Base-by-base conservation (phyloP, 352 stramenopile genomes). In the Halophytophthora polymorphica region DNA sequence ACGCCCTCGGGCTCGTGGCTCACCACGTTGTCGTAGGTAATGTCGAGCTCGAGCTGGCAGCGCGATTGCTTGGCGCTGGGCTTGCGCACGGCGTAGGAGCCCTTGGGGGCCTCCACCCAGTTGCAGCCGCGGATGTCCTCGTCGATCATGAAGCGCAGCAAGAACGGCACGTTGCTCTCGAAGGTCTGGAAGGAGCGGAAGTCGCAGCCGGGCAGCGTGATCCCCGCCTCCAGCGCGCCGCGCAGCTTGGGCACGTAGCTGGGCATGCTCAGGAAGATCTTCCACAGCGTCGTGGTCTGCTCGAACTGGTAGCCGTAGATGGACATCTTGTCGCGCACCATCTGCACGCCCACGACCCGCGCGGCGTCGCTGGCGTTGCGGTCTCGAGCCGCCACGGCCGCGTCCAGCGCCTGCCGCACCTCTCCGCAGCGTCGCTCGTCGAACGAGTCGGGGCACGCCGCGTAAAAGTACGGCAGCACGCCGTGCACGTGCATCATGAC, bases 81-180 rank as follows among this genome's bases (percentile, higher is more conserved):
- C 21, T 45, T 45, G 34, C 95, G 83, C 28, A 99, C 63, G 33
- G 79, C 62, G 69, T 99, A 99, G 6, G 80, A 97, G 5, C 77
- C 91, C 11, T 69, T 70, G 3, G 95, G 92, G 1, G 98, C 66
- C 57, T 98, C 96, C 19, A 99, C 56, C 97, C 97, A 99, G 64
- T 98, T 98, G 53, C 96, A 97, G 21, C 97, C 97, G 4, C 76
- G 83, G 55, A 99, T 98, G 23, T 97, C 83, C 41, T 93, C 74
- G 68, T 99, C 97, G 66, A 99, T 98, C 95, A 99, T 99, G 75
- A 98, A 99, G 10, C 97, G 90, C 56, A 99, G 76, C 13, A 99
- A 93, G 82, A 98, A 99, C 6, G 96, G 97, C 31, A 99, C 95
- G 73, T 99, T 99, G 65, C 86, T 98, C 72, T 99, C 97, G 81